Evolutionary conservation across 139 green algal genomes (phyloP), one percentile per base, ranked within the genome.

Genomic region (Gonium pectorale): DNA sequence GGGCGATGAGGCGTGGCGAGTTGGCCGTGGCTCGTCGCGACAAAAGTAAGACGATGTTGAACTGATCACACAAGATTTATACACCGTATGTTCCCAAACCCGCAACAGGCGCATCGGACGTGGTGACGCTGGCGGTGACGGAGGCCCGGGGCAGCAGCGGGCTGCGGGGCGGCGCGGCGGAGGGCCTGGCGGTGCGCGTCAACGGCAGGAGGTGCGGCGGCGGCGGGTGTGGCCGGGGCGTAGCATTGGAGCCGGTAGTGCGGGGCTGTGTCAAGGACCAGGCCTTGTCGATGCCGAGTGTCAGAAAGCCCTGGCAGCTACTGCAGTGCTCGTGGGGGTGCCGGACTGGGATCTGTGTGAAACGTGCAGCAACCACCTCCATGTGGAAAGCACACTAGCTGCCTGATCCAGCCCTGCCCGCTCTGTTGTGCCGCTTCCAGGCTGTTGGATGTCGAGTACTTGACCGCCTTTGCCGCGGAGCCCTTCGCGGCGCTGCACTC

Each of bases 391-490:
- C 56, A 35, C 6, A 6, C 56, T 64, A 33, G 19, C 6, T n/a
- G 6, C 17, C 56, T 9, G 6, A 9, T 64, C 56, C 56, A 33
- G 6, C 19, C n/a, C 56, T 35, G 6, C 56, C 56, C 22, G 6
- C n/a, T n/a, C 56, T 64, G 27, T 22, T 64, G 19, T 35, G 6
- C 56, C 56, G 19, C 56, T 5, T 17, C 6, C 40, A 81, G 74
- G 74, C 41, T 81, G 22, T 40, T 81, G 35, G 74, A 81, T 41
- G 74, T 81, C 0, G 74, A 81, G 37, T 70, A 68, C 38, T 17
- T 81, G 31, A 27, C 74, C 3, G 38, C 29, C 4, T 29, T 13
- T 21, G 38, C 74, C 26, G 52, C 54, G 0, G 74, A 56, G 54
- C 56, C 74, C n/a, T 9, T 38, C 21, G 21, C 54, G 46, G 11